phyloP scores from a whole-genome alignment of 768 basidiomycete genomes.

The Psilocybe tampanensis region DNA sequence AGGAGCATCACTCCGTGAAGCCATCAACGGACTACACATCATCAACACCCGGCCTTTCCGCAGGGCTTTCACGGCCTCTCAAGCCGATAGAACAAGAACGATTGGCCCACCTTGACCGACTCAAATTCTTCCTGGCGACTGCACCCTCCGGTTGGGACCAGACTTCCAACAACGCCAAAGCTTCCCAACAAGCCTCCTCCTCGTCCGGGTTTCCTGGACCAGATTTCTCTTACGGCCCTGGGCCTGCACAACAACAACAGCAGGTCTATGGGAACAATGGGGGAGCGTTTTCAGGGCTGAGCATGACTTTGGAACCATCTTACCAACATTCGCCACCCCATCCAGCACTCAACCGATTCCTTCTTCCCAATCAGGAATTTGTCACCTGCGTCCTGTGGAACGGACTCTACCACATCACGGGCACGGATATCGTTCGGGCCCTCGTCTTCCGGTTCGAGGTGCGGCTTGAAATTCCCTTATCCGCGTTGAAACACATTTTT shows the following conservation, averaged over 20 bases:
- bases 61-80: slow-evolving; percentile 58
- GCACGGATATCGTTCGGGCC: slow-evolving; percentile 95
- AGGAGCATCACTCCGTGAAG: slow-evolving; percentile 8
- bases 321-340: slow-evolving; percentile 58
- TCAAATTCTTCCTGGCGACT: slow-evolving; percentile 89
- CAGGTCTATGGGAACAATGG: slow-evolving; percentile 7
- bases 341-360: slow-evolving; percentile 83
- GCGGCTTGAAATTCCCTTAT: neutral
- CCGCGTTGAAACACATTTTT: neutral
- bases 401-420: slow-evolving; percentile 91
- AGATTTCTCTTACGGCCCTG: slow-evolving; percentile 4
- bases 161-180: slow-evolving; percentile 28
- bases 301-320: slow-evolving; percentile 23
- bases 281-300: slow-evolving; percentile 16
- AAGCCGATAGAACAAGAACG: slow-evolving; percentile 67
- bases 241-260: slow-evolving; percentile 1
- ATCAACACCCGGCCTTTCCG: slow-evolving; percentile 31
- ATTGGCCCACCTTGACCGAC: slow-evolving; percentile 74
- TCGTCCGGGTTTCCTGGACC: slow-evolving; percentile 12
- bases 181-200: slow-evolving; percentile 28
- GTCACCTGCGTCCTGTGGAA: slow-evolving; percentile 94
- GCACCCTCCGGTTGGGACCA: slow-evolving; percentile 77
- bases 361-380: slow-evolving; percentile 84
- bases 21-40: slow-evolving; percentile 15
- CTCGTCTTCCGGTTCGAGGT: slow-evolving; percentile 93